phyloP scores from a whole-genome alignment of 2,329 filamentous ascomycete genomes.

The Clathrospora elynae region DNA sequence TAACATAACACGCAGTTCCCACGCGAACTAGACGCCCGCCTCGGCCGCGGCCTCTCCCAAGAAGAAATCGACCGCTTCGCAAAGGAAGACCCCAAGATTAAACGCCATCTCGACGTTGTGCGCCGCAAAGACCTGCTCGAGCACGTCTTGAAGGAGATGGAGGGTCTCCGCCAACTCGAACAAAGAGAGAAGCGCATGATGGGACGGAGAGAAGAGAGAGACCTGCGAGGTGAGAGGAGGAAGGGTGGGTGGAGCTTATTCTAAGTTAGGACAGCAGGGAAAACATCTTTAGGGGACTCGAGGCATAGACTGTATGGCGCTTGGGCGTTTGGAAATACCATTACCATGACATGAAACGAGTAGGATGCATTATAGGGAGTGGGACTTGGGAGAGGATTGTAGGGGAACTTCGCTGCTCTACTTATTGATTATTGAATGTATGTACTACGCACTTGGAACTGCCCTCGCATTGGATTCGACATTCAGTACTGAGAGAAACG shows the following conservation, averaged over 20 bases:
- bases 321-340: constrained; percentile 15
- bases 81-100: constrained; percentile 88
- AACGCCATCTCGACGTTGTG: constrained; percentile 88
- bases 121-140: constrained; percentile 90
- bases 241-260: constrained; percentile 44
- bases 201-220: constrained; percentile 25
- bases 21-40: constrained; percentile 82
- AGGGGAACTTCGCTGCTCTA: not conserved
- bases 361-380: too few relatives aligned
- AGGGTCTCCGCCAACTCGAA: constrained; percentile 83
- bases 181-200: constrained; percentile 66
- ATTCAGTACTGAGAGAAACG: too few relatives aligned
- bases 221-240: constrained; percentile 30
- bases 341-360: not conserved
- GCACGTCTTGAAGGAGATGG: constrained; percentile 93
- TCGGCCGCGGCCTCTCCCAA: constrained; percentile 78
- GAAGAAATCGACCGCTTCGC: constrained; percentile 89
- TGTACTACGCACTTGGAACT: too few relatives aligned
- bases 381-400: not conserved
- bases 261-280: constrained; percentile 17
- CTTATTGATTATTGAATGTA: not conserved
- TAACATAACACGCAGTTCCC: constrained; percentile 65
- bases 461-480: too few relatives aligned
- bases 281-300: constrained; percentile 4
- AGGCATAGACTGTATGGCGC: constrained; percentile 31